Percentiles rank a stretch among this genome's conserved stretches.
phyloP scores from a whole-genome alignment of 345 rosid species.

The Lumnitzera racemosa region DNA sequence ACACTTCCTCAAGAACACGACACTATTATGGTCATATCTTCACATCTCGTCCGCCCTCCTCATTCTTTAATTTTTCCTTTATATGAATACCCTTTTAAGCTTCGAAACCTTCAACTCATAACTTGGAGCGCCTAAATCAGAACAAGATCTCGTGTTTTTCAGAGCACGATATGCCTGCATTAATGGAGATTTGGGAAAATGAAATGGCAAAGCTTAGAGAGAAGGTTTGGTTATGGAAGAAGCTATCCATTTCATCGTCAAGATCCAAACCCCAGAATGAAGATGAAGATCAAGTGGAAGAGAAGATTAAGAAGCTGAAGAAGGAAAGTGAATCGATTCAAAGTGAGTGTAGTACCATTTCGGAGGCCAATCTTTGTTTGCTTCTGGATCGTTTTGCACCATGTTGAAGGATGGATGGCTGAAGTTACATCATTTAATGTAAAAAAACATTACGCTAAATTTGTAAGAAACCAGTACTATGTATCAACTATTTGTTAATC shows the following conservation, averaged over 20 bases:
- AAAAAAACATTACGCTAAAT: too few species aligned
- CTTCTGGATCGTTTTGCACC: constrained; percentile 7
- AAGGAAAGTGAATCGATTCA: background rate
- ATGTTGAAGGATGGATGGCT: background rate
- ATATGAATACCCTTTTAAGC: too few species aligned
- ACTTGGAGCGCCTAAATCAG: background rate
- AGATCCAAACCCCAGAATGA: background rate
- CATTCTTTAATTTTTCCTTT: too few species aligned
- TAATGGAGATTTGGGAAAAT: constrained; percentile 31
- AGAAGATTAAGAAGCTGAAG: background rate
- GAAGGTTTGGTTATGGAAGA: constrained; percentile 1
- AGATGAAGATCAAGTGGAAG: background rate
- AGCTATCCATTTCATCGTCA: background rate
- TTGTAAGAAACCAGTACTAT: too few species aligned
- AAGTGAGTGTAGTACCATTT: background rate
- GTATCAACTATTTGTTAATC: background rate
- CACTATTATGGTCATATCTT: too few species aligned
- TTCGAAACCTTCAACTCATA: background rate
- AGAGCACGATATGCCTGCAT: constrained; percentile 20
- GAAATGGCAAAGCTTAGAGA: constrained; percentile 4
- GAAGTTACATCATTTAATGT: too few species aligned
- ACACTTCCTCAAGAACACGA: too few species aligned
- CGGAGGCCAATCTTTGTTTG: constrained; percentile 1
- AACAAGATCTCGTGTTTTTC: background rate
- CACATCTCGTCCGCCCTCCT: too few species aligned